phyloP scores from a whole-genome alignment of 1,284 basidiomycete genomes.

The Cutaneotrichosporon dermatis region DNA sequence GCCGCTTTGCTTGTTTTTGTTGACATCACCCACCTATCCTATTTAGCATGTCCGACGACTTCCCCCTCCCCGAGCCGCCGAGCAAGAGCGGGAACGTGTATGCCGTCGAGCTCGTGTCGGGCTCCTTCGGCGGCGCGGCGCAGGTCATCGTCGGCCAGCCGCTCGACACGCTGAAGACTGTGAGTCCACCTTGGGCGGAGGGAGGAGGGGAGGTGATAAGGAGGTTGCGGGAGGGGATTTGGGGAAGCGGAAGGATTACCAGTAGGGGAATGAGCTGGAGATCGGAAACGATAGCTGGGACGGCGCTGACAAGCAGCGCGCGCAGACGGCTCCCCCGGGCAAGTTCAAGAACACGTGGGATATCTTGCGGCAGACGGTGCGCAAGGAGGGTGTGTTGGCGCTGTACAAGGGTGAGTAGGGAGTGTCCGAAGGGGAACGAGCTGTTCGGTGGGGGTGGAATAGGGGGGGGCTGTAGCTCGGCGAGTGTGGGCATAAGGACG shows the following conservation, averaged over 20 bases:
- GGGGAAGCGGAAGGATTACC: no score
- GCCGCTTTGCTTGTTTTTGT: neutral
- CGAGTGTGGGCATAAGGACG: neutral
- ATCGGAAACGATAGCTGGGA: neutral
- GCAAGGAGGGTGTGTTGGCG: constrained; percentile 83
- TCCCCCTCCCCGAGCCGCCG: constrained; percentile 32
- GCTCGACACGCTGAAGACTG: constrained; percentile 75
- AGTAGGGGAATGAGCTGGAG: no score
- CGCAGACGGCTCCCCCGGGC: constrained; percentile 51
- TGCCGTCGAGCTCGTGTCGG: constrained; percentile 47
- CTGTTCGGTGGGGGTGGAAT: no score
- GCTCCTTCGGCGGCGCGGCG: constrained; percentile 49
- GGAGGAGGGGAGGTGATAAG: no score
- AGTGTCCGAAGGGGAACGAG: no score
- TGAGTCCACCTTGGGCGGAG: constrained; percentile 11
- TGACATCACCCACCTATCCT: neutral
- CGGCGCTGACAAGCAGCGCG: constrained; percentile 30
- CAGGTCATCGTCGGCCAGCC: constrained; percentile 74
- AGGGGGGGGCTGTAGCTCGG: no score
- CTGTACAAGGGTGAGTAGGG: constrained; percentile 73
- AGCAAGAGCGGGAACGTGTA: constrained; percentile 37
- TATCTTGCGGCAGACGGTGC: constrained; percentile 70
- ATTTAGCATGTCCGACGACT: constrained; percentile 20
- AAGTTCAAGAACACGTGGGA: constrained; percentile 86
- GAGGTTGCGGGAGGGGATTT: no score